Base-by-base conservation (phyloP, 805 yeast species). In the Tetrapisispora arboricola region DNA sequence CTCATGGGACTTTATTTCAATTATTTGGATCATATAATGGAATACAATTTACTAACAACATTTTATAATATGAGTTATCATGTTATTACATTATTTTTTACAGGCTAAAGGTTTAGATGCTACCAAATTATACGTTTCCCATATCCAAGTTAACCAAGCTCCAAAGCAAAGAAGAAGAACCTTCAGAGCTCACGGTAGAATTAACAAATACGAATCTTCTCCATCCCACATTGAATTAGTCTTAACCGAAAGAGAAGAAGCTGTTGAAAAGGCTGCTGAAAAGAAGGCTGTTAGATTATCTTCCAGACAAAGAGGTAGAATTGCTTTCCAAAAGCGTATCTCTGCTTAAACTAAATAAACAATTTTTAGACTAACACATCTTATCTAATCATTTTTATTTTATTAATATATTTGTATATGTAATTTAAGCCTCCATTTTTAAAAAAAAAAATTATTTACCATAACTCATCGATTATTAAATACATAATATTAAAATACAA, bases 161-260 rank as follows among this genome's bases (percentile, higher is more conserved):
- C 98, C 99, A 76, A 87, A 87, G 77, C 94, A 86, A 78, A 92
- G 97, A 81, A 90, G 99, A 80, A 87, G 99, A 78, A 92, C 98
- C 67, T 92, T 77, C 95, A 88, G 99, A 83, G 99, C 99, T 65
- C 97, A 90, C 83, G 99, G 99, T 84, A 92, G 98, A 83, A 85
- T 87, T 71, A 92, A 90, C 76, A 95, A 96, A 65, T 92, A 87
- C 92, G 94, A 87, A 78, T 85, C 97, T 49, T 77, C 88, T 64
- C 98, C 98, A 70, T 88, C 94, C 65, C 99, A 92, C 84, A 90
- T 92, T 70, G 98, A 92, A 80, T 77, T 92, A 67, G 80, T 86
- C 67, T 76, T 92, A 63, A 83, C 96, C 65, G 98, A 92, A 80
- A 84, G 80, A 72, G 92, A 76, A 60, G 97, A 88, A 75, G 78